Evolutionary conservation across 306 rosid genomes (phyloP).

Genomic region (Acacia melanoxylon): DNA sequence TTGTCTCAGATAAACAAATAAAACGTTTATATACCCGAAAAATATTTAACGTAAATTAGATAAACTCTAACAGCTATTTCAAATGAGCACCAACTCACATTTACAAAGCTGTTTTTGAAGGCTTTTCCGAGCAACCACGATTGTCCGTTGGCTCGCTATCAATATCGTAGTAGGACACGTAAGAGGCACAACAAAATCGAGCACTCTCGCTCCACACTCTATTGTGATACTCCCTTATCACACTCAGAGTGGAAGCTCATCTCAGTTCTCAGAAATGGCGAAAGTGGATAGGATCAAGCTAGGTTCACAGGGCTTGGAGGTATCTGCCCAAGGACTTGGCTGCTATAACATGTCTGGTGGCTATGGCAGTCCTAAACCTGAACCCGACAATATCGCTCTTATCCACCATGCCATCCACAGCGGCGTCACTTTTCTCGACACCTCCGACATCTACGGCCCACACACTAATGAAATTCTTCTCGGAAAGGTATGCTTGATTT

Average conservation of each 20-base stretch:
- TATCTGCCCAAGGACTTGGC: slow-evolving; percentile 59
- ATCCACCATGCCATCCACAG: slow-evolving; percentile 58
- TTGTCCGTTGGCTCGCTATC: too few species aligned
- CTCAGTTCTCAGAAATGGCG: background rate
- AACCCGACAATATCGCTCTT: slow-evolving; percentile 60
- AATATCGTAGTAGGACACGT: too few species aligned
- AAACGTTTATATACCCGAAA: too few species aligned
- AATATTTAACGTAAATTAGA: too few species aligned
- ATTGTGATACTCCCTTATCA: background rate
- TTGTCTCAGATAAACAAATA: too few species aligned
- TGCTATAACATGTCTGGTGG: slow-evolving; percentile 67
- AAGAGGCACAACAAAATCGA: too few species aligned
- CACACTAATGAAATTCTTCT: slow-evolving; percentile 54
- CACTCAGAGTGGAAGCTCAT: background rate
- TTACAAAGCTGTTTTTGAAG: too few species aligned
- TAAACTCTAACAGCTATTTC: too few species aligned
- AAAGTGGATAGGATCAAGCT: background rate
- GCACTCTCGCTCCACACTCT: too few species aligned
- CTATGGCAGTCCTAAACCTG: slow-evolving; percentile 71
- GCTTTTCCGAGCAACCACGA: too few species aligned
- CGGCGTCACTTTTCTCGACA: slow-evolving; percentile 72
- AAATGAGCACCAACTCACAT: too few species aligned
- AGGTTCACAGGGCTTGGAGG: slow-evolving; percentile 21
- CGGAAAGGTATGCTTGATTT: slow-evolving; percentile 29
- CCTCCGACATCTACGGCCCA: slow-evolving; percentile 64